A percentile compares a stretch with the other conserved stretches of the same genome.
Evolutionary conservation across 2,329 filamentous ascomycete species (phyloP).

Genomic region (Aspergillus alliaceus): DNA sequence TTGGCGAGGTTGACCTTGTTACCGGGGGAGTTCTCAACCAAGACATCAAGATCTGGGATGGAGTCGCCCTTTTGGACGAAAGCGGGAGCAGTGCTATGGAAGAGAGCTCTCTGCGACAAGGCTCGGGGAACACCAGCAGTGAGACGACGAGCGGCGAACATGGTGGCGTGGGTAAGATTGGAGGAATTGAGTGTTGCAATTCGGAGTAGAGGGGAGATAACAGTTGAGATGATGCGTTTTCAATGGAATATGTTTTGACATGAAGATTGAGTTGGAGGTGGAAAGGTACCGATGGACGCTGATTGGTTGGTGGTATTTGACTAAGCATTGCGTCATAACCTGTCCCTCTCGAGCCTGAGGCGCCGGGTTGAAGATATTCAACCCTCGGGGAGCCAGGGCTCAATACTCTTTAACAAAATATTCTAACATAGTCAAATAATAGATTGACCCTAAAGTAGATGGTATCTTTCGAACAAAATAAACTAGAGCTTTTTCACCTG

Average conservation of each 20-base stretch:
- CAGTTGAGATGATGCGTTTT: background rate
- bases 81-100: constrained; percentile 41
- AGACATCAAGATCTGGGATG: constrained; percentile 73
- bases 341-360: background rate
- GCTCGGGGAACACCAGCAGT: constrained; percentile 31
- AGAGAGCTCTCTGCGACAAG: constrained; percentile 32
- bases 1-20: constrained; percentile 86
- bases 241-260: background rate
- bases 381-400: too few relatives aligned
- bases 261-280: background rate
- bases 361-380: background rate
- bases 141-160: constrained; percentile 42
- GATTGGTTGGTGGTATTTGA: background rate
- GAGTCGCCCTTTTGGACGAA: constrained; percentile 74
- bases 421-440: too few relatives aligned
- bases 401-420: too few relatives aligned
- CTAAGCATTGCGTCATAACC: background rate
- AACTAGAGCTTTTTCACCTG: too few relatives aligned
- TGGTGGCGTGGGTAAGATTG: constrained; percentile 18
- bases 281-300: background rate
- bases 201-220: background rate
- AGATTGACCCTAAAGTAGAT: too few relatives aligned
- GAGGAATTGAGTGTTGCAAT: background rate
- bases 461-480: too few relatives aligned
- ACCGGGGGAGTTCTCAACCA: constrained; percentile 82